Base-by-base conservation (phyloP, 208 protist genomes). In the Porcisia deanei region DNA sequence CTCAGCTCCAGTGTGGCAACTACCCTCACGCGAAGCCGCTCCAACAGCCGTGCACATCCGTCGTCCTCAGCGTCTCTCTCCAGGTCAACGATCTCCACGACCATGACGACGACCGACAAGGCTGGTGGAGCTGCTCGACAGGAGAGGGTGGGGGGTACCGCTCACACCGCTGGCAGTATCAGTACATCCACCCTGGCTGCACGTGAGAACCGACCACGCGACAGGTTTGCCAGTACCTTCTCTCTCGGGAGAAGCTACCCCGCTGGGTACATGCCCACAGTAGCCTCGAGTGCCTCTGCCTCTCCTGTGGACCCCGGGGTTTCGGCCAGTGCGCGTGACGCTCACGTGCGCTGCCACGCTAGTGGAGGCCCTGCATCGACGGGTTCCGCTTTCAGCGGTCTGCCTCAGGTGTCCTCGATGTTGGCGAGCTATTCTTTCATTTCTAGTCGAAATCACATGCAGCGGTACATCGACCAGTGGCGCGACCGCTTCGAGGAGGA, bases 401-500 rank as follows among this genome's bases (percentile, higher is more conserved):
- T 10, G 25, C 22, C 9, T 1, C n/a, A 22, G 5, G 49, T 45
- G n/a, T 37, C 53, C 3, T 39, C 75, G 45, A 47, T 66, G n/a
- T 60, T 76, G 16, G 22, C 45, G 20, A 12, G n/a, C 39, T 74
- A 66, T 58, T 71, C 71, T 49, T 84, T 77, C 30, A 67, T 66
- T 4, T 72, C 73, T 8, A 79, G 80, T 53, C 80, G 75, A 8
- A 43, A 47, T 5, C 60, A 77, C 20, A 71, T 92, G 77, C 83
- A 83, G 57, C 79, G 82, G 58, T 85, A 89, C 77, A 79, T 93
- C 16, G 76, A 89, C 58, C 72, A 77, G 59, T 93, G 89, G 89
- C 70, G 83, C 53, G 88, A 93, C 55, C 60, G 76, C 58, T 88
- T 82, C 41, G 80, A 88, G 72, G 89, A 93, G 72, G 88, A 88